A percentile compares a stretch with the other conserved stretches of the same genome.
phyloP scores from a whole-genome alignment of 2,329 filamentous ascomycete species.

The Colletotrichum sp. region DNA sequence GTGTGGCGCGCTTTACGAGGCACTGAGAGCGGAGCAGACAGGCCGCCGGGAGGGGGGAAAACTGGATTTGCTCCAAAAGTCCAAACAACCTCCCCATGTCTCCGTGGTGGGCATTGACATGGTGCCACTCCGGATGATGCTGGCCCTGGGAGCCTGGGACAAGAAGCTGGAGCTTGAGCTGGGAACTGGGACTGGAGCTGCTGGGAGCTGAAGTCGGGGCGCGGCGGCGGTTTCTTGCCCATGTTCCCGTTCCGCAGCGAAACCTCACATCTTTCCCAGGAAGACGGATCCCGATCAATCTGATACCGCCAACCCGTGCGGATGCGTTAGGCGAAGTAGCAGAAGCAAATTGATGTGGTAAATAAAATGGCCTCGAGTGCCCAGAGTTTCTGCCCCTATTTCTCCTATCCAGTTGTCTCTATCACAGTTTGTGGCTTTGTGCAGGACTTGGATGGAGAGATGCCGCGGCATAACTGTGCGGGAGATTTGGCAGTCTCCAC shows the following conservation, averaged over 20 bases:
- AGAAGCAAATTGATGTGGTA: slow-evolving; percentile 16
- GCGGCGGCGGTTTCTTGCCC: background rate
- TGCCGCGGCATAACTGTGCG: background rate
- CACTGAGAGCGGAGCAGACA: background rate
- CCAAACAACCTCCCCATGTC: background rate
- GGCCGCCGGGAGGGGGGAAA: background rate
- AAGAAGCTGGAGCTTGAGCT: background rate
- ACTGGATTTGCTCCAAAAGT: background rate
- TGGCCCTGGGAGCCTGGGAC: background rate
- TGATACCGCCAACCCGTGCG: slow-evolving; percentile 5
- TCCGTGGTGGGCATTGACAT: background rate
- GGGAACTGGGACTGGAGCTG: background rate
- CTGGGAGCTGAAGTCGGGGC: background rate
- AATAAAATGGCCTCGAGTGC: background rate
- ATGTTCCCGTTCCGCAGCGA: background rate
- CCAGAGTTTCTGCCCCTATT: background rate
- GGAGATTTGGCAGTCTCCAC: background rate
- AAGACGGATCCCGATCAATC: background rate
- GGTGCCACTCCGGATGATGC: background rate
- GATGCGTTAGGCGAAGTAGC: slow-evolving; percentile 8
- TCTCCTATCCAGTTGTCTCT: background rate
- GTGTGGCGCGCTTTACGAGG: background rate
- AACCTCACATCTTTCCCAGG: background rate
- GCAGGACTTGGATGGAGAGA: background rate
- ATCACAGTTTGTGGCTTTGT: background rate